Conservation (phyloP, 139 green algal genomes). For the Chlorella sp. region DNA sequence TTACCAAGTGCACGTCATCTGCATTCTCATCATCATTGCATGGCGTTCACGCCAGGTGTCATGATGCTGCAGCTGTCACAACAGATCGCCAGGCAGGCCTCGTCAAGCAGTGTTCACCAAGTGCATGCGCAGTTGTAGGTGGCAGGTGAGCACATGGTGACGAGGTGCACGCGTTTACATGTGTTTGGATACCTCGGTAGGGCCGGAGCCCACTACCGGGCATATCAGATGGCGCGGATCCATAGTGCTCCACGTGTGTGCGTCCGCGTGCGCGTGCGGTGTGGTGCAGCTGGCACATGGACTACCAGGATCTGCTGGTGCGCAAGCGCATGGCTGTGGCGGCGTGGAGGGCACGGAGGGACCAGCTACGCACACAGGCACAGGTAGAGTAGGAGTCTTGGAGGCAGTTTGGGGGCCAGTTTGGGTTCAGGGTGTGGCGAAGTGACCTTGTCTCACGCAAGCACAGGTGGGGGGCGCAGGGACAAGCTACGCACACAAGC, state of each 20-base stretch:
- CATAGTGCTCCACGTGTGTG: not conserved
- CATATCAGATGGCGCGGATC: too few relatives aligned
- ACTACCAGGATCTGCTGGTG: constrained; percentile 18
- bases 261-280: not conserved
- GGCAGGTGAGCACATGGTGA: too few relatives aligned
- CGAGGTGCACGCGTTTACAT: not conserved
- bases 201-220: too few relatives aligned
- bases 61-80: not conserved
- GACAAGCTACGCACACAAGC: too few relatives aligned
- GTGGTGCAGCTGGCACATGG: constrained; percentile 27
- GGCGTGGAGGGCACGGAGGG: constrained; percentile 9
- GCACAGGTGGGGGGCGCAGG: too few relatives aligned
- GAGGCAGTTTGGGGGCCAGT: too few relatives aligned
- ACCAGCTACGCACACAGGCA: constrained; percentile 4
- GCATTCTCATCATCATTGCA: not conserved
- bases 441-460: too few relatives aligned
- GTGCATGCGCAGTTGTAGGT: too few relatives aligned
- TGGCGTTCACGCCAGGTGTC: not conserved
- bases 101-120: too few relatives aligned
- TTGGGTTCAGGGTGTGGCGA: too few relatives aligned
- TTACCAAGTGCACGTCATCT: not conserved
- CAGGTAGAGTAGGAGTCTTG: too few relatives aligned
- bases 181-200: not conserved
- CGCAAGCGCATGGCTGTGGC: constrained; percentile 22
- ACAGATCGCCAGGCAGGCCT: too few relatives aligned